Evolutionary conservation across 805 yeast species (phyloP).

Genomic region (Jamesozyma jinghongensis): DNA sequence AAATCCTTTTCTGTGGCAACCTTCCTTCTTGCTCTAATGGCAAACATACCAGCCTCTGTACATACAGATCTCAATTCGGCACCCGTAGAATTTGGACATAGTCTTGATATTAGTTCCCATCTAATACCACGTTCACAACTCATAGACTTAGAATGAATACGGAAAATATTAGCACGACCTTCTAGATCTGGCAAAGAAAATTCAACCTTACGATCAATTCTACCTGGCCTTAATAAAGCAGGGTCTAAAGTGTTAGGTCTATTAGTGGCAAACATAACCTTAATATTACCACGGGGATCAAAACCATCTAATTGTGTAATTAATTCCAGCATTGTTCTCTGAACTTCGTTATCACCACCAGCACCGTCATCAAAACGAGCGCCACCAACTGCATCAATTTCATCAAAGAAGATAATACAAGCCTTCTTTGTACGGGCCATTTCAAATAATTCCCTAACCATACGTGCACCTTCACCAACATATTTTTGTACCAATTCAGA

Average conservation of each 20-base stretch:
- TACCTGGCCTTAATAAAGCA: constrained; percentile 94
- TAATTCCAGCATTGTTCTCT: constrained; percentile 96
- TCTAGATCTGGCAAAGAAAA: constrained; percentile 93
- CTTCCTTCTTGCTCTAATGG: constrained; percentile 95
- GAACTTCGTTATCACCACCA: constrained; percentile 98
- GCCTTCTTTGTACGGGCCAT: constrained; percentile 99
- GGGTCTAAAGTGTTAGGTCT: constrained; percentile 98
- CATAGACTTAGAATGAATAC: constrained; percentile 97
- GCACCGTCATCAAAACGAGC: constrained; percentile 99
- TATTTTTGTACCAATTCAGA: constrained; percentile 97
- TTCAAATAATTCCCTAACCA: constrained; percentile 97
- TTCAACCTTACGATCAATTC: constrained; percentile 98
- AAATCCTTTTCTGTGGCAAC: constrained; percentile 98
- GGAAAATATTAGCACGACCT: constrained; percentile 95
- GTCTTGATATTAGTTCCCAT: constrained; percentile 95
- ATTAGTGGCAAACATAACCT: constrained; percentile 99
- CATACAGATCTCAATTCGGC: constrained; percentile 98
- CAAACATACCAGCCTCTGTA: constrained; percentile 99
- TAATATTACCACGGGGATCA: constrained; percentile 97
- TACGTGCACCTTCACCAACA: constrained; percentile 99
- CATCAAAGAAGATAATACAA: constrained; percentile 95
- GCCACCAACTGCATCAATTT: constrained; percentile 98
- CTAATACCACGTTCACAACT: constrained; percentile 94
- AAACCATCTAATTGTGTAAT: constrained; percentile 97
- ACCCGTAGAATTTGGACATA: constrained; percentile 98